Evolutionary conservation across 176 grass and related monocot genomes (phyloP).

Genomic region (Hordeum marinum): DNA sequence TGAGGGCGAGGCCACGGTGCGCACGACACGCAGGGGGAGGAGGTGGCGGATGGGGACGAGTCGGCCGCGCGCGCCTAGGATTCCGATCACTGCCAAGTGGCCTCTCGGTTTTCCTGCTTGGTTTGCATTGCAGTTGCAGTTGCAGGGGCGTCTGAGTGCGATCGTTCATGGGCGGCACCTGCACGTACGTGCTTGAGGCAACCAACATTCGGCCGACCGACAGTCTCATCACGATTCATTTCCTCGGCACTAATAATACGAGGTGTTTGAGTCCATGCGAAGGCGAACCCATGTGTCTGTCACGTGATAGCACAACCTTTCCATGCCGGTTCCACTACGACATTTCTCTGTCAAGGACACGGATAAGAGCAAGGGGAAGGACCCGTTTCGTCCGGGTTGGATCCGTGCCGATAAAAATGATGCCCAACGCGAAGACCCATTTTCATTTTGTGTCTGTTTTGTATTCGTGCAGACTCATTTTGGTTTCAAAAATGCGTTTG

Average conservation of each 20-base stretch:
- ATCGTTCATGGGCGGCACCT: background rate
- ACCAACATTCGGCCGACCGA: background rate
- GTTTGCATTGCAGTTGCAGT: background rate
- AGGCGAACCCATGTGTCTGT: background rate
- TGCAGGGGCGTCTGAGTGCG: no score
- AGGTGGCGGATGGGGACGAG: background rate
- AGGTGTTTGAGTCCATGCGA: background rate
- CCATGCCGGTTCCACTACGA: background rate
- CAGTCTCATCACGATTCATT: background rate
- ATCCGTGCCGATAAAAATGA: no score
- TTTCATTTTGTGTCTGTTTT: no score
- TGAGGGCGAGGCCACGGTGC: background rate
- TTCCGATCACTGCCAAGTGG: background rate
- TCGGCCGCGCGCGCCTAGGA: background rate
- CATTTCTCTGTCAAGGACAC: background rate
- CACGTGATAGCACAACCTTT: slow-evolving; percentile 8
- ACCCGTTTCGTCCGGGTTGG: no score
- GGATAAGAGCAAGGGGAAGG: no score
- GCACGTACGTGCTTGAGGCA: background rate
- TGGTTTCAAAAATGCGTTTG: no score
- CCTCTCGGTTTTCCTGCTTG: background rate
- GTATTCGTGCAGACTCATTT: no score
- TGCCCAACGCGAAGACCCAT: no score
- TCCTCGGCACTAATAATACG: background rate
- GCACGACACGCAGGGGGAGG: background rate